Base-by-base conservation (phyloP, 2,329 filamentous ascomycete species). In the Parastagonospora nodorum region DNA sequence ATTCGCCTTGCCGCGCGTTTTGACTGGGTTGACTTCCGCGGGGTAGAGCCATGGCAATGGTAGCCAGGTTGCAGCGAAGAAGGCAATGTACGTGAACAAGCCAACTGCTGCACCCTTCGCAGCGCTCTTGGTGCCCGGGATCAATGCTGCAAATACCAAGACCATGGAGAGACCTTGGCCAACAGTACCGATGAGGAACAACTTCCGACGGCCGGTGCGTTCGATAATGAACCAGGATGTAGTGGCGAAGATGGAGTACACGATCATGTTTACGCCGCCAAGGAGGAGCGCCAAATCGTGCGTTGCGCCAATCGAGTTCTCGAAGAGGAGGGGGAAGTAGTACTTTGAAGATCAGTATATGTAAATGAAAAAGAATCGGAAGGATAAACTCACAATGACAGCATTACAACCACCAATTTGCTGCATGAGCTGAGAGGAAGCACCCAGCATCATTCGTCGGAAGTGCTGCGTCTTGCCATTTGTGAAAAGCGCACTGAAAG, bases 161-260 rank as follows among this genome's bases (percentile, higher is more conserved):
- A 77, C 75, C 80, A 85, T 84, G 51, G 80, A 82, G 15, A 83
- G 57, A 52, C 78, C 77, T 59, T 84, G 84, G 9, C 87, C 75
- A 30, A 73, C 63, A 19, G 73, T 74, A 14, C 75, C 75, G 37
- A 72, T 67, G n/a, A 77, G 61, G 63, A 76, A 77, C 6, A 77
- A 62, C 49, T 74, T 75, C 10, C 75, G 64, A 27, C 75, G 69
- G 9, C 75, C 87, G 3, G 87, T 82, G 1, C 82, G 80, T 69
- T 88, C 86, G 32, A 88, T 84, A 46, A 84, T 75, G 63, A 84
- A 85, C 83, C 86, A 83, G 2, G 86, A 86, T 1, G 82, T 73
- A 0, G 79, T 81, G 0, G 82, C 81, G 52, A 82, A 83, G 50
- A 82, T 77, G 38, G 78, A 66, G 64, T 83, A 83, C n/a, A 82